Base-by-base conservation (phyloP, 495 filamentous ascomycete species). In the Hypomontagnella submonticulosa region DNA sequence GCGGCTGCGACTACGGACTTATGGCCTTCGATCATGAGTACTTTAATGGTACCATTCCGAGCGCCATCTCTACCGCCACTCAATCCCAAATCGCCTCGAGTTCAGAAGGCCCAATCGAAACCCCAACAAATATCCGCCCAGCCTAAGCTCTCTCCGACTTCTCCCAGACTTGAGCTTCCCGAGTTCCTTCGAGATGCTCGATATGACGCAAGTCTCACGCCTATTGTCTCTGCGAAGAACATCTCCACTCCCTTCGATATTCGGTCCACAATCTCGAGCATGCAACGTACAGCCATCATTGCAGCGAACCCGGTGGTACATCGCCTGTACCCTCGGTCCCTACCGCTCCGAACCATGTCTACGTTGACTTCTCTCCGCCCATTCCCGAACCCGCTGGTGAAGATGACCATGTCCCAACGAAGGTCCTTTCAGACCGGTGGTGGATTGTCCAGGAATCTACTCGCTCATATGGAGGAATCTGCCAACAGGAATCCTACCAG, bases 401-500 rank as follows among this genome's bases (percentile, higher is more conserved):
- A 44, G 13, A 56, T 64, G 36, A 44, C 58, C 37, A 63, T 64
- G n/a, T 32, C 59, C 15, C 72, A 77, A 38, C 68, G 43, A 34
- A 75, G 81, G 32, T 67, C 67, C 48, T 81, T 82, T 52, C 78
- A 76, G 37, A 72, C 74, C 12, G 73, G 73, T 13, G 73, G 73
- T 48, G 74, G 75, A 32, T 69, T 80, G 37, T 78, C 84, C 37
- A 75, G 79, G 47, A 81, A 78, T 57, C 68, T 82, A 12, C 76
- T 86, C 32, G 83, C 80, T 19, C 78, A 77, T 67, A 75, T 81
- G 67, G 95, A 99, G 77, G 89, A 91, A 72, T 87, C 89, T 19
- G 96, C 95, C 34, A 98, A 97, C 75, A 90, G 91, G 78, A 93
- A 96, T 67, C 91, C 95, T 2, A 86, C 82, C 64, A 97, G 90